Conservation (phyloP, 768 basidiomycete species). For the Mycena amicta region DNA sequence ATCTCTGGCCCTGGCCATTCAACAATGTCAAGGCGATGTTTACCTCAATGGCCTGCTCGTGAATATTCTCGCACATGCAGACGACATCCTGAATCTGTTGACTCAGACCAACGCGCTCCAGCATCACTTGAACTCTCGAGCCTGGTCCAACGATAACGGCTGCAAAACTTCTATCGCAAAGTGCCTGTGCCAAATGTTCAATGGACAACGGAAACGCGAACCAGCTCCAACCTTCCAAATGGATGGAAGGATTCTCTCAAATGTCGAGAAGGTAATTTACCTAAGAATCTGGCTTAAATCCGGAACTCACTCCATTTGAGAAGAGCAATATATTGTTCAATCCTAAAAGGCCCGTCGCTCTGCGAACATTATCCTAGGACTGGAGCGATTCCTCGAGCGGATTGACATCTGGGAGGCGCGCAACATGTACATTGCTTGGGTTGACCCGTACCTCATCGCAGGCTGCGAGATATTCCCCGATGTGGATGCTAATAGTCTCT, state of each 20-base stretch:
- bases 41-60: neutral
- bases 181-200: neutral
- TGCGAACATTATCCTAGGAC: neutral
- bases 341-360: neutral
- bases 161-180: conserved; percentile 1
- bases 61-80: conserved; percentile 9
- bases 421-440: conserved; percentile 6
- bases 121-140: neutral
- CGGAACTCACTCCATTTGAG: neutral
- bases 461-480: too few species aligned
- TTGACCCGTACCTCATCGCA: too few species aligned
- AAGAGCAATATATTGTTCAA: neutral
- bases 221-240: neutral
- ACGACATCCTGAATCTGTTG: conserved; percentile 9
- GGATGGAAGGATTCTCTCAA: neutral
- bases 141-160: conserved; percentile 1
- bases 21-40: conserved; percentile 11
- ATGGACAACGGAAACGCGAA: neutral
- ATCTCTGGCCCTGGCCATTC: conserved; percentile 5
- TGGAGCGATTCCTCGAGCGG: conserved; percentile 5
- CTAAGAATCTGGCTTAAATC: conserved; percentile 7
- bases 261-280: conserved; percentile 20
- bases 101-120: neutral
- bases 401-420: conserved; percentile 1
- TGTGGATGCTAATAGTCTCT: too few species aligned